Base-by-base conservation (phyloP, 2,329 filamentous ascomycete species). In the Diaporthe ampelina region DNA sequence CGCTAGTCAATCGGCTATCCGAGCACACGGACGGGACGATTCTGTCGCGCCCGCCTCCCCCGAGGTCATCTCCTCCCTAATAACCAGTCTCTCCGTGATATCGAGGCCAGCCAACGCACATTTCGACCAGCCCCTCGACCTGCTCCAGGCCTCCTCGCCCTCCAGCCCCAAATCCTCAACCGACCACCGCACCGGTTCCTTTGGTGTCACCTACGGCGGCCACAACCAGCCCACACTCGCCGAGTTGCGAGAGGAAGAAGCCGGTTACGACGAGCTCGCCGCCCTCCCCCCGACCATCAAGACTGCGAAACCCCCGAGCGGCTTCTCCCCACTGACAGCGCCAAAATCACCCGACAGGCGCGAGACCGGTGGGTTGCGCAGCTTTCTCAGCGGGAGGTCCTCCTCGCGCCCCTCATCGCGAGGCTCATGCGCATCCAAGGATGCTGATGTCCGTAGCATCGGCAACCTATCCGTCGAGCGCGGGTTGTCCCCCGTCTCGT, bases 251-350 rank as follows among this genome's bases (percentile, higher is more conserved):
- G 85, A 89, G 65, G 85, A 88, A 48, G 81, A 83, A 74, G 78
- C 85, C 8, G 85, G 88, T 15, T 83, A 92, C 77, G 88, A 92
- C 83, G 89, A 92, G 72, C 84, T 92, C 58, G 88, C 91, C 40
- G 91, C 91, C 29, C 85, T 86, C 63, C 85, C 94, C 17, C 95
- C 95, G 24, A 90, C 96, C 72, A 90, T 97, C 78, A 92, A 93
- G 77, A 97, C 95, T 43, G 91, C 94, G 43, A 95, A 95, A 82
- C 93, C 92, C 10, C 94, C 94, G 0, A 94, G 93, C 68, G 94
- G 94, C 71, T 91, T 92, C 79, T 95, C 94, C 35, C 85, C 91
- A 24, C 84, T 94, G 69, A 95, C 93, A n/a, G 90, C 92, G 0
- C 88, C 88, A 74, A 91, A 87, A 76, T 90, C 85, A 37, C 86